Conservation (phyloP, 345 rosid genomes). For the Cardamine resedifolia region DNA sequence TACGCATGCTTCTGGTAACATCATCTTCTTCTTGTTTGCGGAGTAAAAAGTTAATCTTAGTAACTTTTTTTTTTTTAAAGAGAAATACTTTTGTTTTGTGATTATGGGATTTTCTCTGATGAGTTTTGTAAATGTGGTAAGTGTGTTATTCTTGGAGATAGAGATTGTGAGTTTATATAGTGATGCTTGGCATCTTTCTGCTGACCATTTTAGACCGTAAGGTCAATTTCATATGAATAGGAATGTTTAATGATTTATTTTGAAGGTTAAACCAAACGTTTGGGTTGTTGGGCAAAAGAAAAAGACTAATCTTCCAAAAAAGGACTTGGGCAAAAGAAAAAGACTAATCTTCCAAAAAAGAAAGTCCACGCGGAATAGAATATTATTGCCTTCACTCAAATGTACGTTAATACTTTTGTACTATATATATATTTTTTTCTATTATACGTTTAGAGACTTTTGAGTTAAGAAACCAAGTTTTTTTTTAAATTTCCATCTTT, state of each 20-base stretch:
- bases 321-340: too few species aligned
- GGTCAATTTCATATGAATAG: background rate
- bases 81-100: background rate
- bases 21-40: too few species aligned
- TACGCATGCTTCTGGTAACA: too few species aligned
- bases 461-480: background rate
- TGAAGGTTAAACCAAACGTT: background rate
- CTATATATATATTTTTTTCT: too few species aligned
- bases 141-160: constrained; percentile 1
- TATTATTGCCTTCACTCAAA: background rate
- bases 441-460: background rate
- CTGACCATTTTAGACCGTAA: constrained; percentile 21
- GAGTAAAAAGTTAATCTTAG: too few species aligned
- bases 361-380: background rate
- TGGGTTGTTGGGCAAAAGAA: background rate
- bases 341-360: too few species aligned
- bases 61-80: background rate
- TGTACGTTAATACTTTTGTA: background rate
- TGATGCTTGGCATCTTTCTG: background rate
- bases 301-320: background rate
- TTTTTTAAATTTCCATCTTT: background rate
- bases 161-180: constrained; percentile 16
- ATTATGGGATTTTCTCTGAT: constrained; percentile 2
- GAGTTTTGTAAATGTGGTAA: background rate
- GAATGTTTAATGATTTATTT: background rate